Evolutionary conservation across 2,329 filamentous ascomycete species (phyloP).

Genomic region (Neopestalotiopsis rosae): DNA sequence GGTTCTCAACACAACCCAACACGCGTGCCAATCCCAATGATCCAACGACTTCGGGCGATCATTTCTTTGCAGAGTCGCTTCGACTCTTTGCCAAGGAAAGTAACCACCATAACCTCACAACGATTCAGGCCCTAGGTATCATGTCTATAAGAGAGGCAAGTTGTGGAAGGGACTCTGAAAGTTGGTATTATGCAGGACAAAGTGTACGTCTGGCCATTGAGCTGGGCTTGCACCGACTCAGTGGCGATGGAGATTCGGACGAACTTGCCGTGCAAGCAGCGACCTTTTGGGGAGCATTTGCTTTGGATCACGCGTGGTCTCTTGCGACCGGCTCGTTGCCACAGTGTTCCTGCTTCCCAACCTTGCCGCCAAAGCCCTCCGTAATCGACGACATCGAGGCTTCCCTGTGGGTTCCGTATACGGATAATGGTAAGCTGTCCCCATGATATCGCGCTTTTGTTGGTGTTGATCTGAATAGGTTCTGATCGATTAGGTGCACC

Average conservation of each 20-base stretch:
- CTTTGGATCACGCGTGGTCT: slow-evolving; percentile 69
- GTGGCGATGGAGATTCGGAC: slow-evolving; percentile 55
- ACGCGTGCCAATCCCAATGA: slow-evolving; percentile 68
- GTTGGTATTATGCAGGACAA: slow-evolving; percentile 75
- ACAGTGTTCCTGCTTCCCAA: slow-evolving; percentile 62
- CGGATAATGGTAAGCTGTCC: slow-evolving; percentile 55
- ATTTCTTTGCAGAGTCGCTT: slow-evolving; percentile 75
- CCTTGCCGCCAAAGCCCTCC: slow-evolving; percentile 62
- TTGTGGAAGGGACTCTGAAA: slow-evolving; percentile 73
- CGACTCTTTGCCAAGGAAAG: slow-evolving; percentile 63
- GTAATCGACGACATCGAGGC: slow-evolving; percentile 67
- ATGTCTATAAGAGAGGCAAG: slow-evolving; percentile 79
- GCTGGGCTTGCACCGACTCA: slow-evolving; percentile 68
- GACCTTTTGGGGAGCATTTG: slow-evolving; percentile 68
- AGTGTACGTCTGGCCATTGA: slow-evolving; percentile 75
- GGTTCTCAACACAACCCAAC: slow-evolving; percentile 69
- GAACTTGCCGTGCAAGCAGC: slow-evolving; percentile 63
- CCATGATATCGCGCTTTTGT: background rate
- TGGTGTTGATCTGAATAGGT: slow-evolving; percentile 20
- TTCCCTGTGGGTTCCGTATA: slow-evolving; percentile 64
- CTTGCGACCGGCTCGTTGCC: slow-evolving; percentile 67
- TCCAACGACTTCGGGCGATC: slow-evolving; percentile 70
- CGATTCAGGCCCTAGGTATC: slow-evolving; percentile 75
- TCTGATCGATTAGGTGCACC: slow-evolving; percentile 48
- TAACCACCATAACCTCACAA: slow-evolving; percentile 69